Conservation (phyloP, 1,284 basidiomycete genomes). For the Coniophora puteana region DNA sequence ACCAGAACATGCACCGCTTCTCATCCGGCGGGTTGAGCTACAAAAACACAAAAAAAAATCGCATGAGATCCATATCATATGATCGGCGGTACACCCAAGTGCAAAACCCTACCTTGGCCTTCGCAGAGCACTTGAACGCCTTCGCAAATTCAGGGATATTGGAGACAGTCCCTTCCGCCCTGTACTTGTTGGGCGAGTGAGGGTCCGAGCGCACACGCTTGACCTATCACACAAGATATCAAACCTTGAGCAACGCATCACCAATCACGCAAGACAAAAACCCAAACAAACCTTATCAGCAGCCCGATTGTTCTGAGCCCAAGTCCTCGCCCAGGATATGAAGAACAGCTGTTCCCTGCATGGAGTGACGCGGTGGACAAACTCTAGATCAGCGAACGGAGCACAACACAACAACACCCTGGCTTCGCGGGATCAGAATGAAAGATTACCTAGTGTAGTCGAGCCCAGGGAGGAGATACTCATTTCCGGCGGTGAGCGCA, state of each 20-base stretch:
- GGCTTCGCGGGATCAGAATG: background rate
- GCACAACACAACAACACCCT: too few relatives aligned
- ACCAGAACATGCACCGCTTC: slow-evolving; percentile 70
- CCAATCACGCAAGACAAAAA: background rate
- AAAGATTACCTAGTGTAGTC: slow-evolving; percentile 71
- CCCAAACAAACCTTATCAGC: slow-evolving; percentile 55
- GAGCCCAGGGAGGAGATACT: slow-evolving; percentile 81
- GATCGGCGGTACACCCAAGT: background rate
- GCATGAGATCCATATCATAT: background rate
- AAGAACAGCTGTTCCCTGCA: slow-evolving; percentile 87
- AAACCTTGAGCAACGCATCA: slow-evolving; percentile 25
- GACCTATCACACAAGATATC: slow-evolving; percentile 41
- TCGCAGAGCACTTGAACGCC: slow-evolving; percentile 72
- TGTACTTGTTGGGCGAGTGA: slow-evolving; percentile 78
- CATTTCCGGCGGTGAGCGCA: slow-evolving; percentile 52
- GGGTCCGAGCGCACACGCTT: slow-evolving; percentile 83
- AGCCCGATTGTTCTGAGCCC: slow-evolving; percentile 74
- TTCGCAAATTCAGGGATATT: slow-evolving; percentile 79
- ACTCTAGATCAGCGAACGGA: slow-evolving; percentile 8
- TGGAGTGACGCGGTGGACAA: background rate
- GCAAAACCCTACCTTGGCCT: slow-evolving; percentile 53
- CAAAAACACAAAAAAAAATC: background rate
- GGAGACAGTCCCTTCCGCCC: slow-evolving; percentile 78
- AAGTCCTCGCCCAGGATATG: slow-evolving; percentile 78
- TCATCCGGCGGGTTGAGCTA: slow-evolving; percentile 66